These are phyloP conservation scores for Puya raimondii DNA, from an alignment of 176 grass and related monocot species.

Conservation along the genomic window DNA sequence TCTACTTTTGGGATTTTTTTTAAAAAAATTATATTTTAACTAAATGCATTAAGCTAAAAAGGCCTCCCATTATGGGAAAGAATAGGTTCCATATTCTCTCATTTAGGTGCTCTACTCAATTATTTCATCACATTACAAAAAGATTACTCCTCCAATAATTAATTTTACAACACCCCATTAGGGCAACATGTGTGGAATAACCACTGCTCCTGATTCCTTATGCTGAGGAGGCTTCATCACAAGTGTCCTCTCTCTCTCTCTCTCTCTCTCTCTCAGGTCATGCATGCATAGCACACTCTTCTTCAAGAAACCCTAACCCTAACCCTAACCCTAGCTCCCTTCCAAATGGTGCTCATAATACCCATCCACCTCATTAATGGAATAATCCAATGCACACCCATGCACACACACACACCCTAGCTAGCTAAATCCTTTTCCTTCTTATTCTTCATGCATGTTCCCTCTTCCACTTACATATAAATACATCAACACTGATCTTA, in stretches of 20 bases:
- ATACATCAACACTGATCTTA: not conserved
- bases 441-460: not conserved
- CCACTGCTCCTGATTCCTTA: conserved; percentile 1
- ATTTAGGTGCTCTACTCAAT: not conserved
- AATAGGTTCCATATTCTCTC: not conserved
- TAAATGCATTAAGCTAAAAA: too few relatives aligned
- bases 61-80: too few relatives aligned
- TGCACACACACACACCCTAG: not conserved
- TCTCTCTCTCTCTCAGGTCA: not conserved
- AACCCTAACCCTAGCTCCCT: not conserved
- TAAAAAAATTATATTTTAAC: too few relatives aligned
- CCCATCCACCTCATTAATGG: not conserved
- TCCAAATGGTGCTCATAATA: not conserved
- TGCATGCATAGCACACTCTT: not conserved
- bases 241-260: not conserved
- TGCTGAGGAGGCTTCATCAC: not conserved
- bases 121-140: not conserved
- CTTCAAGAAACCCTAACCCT: not conserved
- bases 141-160: not conserved
- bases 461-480: conserved; percentile 1
- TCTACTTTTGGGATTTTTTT: too few relatives aligned
- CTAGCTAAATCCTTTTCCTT: not conserved
- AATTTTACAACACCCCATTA: not conserved
- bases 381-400: not conserved
- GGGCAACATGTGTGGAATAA: not conserved